Evolutionary conservation across 306 rosid genomes (phyloP).

Genomic region (Vicia sativa): DNA sequence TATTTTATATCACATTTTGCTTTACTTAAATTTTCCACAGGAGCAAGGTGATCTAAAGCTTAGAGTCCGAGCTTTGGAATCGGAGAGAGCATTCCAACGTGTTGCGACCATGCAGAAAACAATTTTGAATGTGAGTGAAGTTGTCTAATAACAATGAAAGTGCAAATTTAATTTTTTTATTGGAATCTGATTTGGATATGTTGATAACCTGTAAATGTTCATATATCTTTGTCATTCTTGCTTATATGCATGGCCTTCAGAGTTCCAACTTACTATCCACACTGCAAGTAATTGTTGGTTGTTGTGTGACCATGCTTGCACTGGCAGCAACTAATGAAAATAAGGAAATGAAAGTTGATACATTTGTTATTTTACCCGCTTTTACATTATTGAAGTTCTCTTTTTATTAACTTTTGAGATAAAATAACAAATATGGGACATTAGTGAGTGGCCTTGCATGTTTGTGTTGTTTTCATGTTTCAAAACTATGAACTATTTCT

Average conservation of each 20-base stretch:
- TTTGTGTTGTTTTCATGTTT: conserved; percentile 23
- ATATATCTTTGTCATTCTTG: conserved; percentile 33
- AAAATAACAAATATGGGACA: conserved; percentile 5
- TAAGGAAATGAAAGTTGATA: conserved; percentile 25
- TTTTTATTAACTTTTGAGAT: conserved; percentile 10
- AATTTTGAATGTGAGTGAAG: conserved; percentile 81
- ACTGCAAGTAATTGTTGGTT: conserved; percentile 10
- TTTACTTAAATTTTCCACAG: conserved; percentile 47
- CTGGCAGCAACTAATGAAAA: conserved; percentile 17
- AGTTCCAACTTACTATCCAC: conserved; percentile 29
- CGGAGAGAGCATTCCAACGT: conserved; percentile 99
- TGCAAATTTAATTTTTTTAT: conserved; percentile 9
- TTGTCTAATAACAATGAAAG: conserved; percentile 32
- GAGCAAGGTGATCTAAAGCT: conserved; percentile 99
- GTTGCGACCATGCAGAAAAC: conserved; percentile 90
- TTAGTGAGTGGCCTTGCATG: conserved; percentile 28
- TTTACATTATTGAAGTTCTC: conserved; percentile 2
- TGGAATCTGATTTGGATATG: conserved; percentile 28
- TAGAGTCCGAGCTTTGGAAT: conserved; percentile 93
- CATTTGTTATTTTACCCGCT: background rate
- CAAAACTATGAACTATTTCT: conserved; percentile 12
- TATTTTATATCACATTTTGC: conserved; percentile 27
- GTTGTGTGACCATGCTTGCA: conserved; percentile 9
- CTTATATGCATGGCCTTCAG: conserved; percentile 17
- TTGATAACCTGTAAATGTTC: conserved; percentile 27